phyloP scores from a whole-genome alignment of 345 rosid species.

The Viola odorata region DNA sequence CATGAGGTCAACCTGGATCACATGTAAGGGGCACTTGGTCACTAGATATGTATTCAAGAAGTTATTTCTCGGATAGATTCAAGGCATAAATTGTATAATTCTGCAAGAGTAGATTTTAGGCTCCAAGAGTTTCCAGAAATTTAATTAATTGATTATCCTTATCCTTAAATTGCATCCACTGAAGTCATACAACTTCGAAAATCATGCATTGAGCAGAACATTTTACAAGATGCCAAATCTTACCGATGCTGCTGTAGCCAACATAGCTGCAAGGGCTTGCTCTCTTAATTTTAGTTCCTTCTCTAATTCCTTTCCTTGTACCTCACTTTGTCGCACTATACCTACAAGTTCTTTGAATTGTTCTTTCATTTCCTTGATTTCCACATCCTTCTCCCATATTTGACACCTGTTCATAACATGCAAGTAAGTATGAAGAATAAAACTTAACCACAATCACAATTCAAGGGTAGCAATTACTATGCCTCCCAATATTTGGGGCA shows the following conservation, averaged over 20 bases:
- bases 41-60: no score
- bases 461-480: not conserved
- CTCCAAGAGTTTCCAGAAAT: no score
- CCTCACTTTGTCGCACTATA: slow-evolving; percentile 68
- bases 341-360: slow-evolving; percentile 84
- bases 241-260: slow-evolving; percentile 65
- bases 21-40: no score
- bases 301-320: slow-evolving; percentile 68
- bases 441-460: not conserved
- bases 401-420: slow-evolving; percentile 56
- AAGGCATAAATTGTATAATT: no score
- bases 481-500: not conserved
- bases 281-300: slow-evolving; percentile 78
- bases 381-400: slow-evolving; percentile 88
- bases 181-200: slow-evolving; percentile 2
- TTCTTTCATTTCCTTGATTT: slow-evolving; percentile 88
- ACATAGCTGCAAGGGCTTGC: slow-evolving; percentile 57
- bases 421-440: slow-evolving; percentile 5
- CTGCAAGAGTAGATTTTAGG: no score
- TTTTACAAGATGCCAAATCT: slow-evolving; percentile 11
- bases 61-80: no score
- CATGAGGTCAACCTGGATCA: no score
- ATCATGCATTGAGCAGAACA: not conserved
- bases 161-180: not conserved
- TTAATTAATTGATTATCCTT: no score